Percentiles rank a stretch among this genome's conserved stretches.
phyloP scores from a whole-genome alignment of 169 alveolate species.

The Plasmodium gonderi region DNA sequence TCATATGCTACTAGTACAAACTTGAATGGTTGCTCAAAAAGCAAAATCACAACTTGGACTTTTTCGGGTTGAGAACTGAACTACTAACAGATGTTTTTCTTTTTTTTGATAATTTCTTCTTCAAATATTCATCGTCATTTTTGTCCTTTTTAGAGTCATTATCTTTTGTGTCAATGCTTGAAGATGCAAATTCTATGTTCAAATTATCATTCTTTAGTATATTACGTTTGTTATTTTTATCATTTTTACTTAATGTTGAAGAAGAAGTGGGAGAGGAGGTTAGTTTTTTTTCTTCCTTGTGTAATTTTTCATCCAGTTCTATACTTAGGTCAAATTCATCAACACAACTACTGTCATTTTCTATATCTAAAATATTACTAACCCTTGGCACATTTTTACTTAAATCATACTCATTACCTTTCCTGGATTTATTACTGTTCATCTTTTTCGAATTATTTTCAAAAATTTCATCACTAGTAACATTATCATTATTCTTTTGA shows the following conservation, averaged over 20 bases:
- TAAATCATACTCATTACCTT: slow-evolving; percentile 28
- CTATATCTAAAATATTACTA: slow-evolving; percentile 16
- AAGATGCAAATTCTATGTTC: not conserved
- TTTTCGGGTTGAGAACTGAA: slow-evolving; percentile 26
- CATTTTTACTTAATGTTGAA: slow-evolving; percentile 14
- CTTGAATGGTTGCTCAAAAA: not conserved
- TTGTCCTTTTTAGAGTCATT: slow-evolving; percentile 18
- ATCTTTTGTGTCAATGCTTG: slow-evolving; percentile 56
- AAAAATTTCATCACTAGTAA: not conserved
- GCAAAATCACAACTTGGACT: slow-evolving; percentile 13
- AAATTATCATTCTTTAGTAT: slow-evolving; percentile 4
- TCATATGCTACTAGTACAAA: too few relatives aligned
- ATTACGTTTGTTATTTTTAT: slow-evolving; percentile 24
- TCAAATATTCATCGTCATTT: slow-evolving; percentile 19
- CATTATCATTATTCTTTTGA: slow-evolving; percentile 10
- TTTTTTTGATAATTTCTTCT: slow-evolving; percentile 52
- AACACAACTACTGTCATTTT: not conserved
- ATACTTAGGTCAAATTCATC: not conserved
- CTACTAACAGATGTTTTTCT: slow-evolving; percentile 33
- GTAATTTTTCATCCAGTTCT: slow-evolving; percentile 18
- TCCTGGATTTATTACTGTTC: slow-evolving; percentile 8
- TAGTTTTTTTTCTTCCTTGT: slow-evolving; percentile 39
- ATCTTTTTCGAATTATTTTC: slow-evolving; percentile 22
- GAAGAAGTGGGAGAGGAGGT: slow-evolving; percentile 3
- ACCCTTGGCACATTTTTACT: slow-evolving; percentile 44